Evolutionary conservation across 169 alveolate species (phyloP).

Genomic region (Eimeria falciformis): DNA sequence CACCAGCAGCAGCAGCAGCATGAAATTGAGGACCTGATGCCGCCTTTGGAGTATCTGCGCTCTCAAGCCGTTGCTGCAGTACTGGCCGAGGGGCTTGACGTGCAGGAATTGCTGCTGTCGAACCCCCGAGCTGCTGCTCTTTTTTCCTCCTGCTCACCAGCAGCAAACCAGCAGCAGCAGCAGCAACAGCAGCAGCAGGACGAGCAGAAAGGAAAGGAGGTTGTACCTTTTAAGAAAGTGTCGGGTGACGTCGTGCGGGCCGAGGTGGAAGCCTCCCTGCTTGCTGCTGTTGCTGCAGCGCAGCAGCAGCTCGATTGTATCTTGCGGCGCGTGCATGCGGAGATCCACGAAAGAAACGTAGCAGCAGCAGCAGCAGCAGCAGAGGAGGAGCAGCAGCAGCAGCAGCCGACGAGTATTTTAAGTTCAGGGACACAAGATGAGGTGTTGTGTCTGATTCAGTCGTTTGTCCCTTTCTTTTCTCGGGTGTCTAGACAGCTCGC

Average conservation of each 20-base stretch:
- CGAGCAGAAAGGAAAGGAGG: neutral
- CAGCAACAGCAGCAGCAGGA: slow-evolving; percentile 34
- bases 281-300: slow-evolving; percentile 60
- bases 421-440: slow-evolving; percentile 65
- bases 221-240: neutral
- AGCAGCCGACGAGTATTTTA: slow-evolving; percentile 13
- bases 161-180: slow-evolving; percentile 8
- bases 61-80: slow-evolving; percentile 67
- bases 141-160: neutral
- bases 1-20: slow-evolving; percentile 34
- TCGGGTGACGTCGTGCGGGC: slow-evolving; percentile 28
- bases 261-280: slow-evolving; percentile 56
- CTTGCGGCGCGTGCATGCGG: slow-evolving; percentile 37
- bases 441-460: slow-evolving; percentile 47
- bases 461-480: slow-evolving; percentile 68
- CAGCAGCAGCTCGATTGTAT: slow-evolving; percentile 33
- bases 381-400: slow-evolving; percentile 28
- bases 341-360: slow-evolving; percentile 41
- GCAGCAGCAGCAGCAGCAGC: slow-evolving; percentile 49
- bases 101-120: slow-evolving; percentile 58
- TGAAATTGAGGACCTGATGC: neutral
- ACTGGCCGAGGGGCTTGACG: slow-evolving; percentile 52
- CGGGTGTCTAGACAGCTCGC: slow-evolving; percentile 68
- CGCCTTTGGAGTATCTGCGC: slow-evolving; percentile 33
- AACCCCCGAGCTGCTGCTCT: slow-evolving; percentile 64